Evolutionary conservation across 169 alveolate species (phyloP).

Genomic region (Haemoproteus tartakovskyi): DNA sequence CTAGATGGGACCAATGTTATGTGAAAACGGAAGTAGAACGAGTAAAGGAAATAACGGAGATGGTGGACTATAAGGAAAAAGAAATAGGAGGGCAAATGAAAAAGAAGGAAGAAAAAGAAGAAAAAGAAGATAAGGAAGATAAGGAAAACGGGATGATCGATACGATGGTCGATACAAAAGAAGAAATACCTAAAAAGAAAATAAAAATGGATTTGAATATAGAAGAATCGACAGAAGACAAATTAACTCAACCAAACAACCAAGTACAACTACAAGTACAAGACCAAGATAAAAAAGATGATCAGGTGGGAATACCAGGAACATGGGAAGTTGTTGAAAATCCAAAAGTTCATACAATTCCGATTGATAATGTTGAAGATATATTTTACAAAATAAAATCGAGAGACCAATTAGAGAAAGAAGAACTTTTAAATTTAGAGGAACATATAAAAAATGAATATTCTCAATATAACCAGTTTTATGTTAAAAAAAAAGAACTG

Average conservation of each 20-base stretch:
- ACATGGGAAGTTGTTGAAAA: slow-evolving; percentile 33
- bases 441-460: slow-evolving; percentile 37
- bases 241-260: too few relatives aligned
- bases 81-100: not conserved
- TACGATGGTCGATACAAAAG: too few relatives aligned
- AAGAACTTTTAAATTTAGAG: slow-evolving; percentile 5
- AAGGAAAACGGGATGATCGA: too few relatives aligned
- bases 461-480: slow-evolving; percentile 36
- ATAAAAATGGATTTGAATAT: too few relatives aligned
- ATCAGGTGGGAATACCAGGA: too few relatives aligned
- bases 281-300: too few relatives aligned
- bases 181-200: too few relatives aligned
- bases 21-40: too few relatives aligned
- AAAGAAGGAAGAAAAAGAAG: not conserved
- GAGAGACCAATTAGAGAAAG: slow-evolving; percentile 38
- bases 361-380: slow-evolving; percentile 34
- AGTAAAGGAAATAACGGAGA: too few relatives aligned
- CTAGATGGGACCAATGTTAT: too few relatives aligned
- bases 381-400: slow-evolving; percentile 51
- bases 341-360: slow-evolving; percentile 5
- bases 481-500: slow-evolving; percentile 53
- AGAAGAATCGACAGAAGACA: too few relatives aligned
- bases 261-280: too few relatives aligned
- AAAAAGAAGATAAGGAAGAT: not conserved
- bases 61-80: not conserved